Evolutionary conservation across 164 flowering plant species (phyloP), one percentile per base, ranked within the genome.

Genomic region (Vitis riparia): DNA sequence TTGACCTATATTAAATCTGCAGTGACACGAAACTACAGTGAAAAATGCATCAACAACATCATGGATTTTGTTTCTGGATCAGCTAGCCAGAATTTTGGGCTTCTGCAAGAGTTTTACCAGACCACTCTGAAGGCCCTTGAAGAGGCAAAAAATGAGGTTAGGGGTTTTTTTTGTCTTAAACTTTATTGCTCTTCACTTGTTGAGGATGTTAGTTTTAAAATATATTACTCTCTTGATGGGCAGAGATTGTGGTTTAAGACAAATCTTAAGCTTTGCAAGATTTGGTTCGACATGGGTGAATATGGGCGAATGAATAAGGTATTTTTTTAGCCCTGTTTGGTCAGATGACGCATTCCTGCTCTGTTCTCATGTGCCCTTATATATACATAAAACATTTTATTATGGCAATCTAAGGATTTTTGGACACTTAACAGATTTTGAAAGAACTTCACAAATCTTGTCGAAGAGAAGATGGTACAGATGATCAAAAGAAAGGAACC

Each of bases 211-310:
- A 6, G 23, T 64, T 48, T n/a, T 62, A 61, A 10, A 61, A 15
- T 53, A 30, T 19, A 32, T 23, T 13, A 7, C 49, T 63, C 12
- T 57, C 27, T 68, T 77, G 44, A 64, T 66, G 14, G 76, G 77
- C 91, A 93, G 99, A 91, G 99, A 69, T 81, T 96, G n/a, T 96
- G 99, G 99, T 96, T 96, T 71, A 96, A 96, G 81, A 93, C 98
- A 65, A 96, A 96, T 86, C 89, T 96, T 48, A 94, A 94, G 85
- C 91, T 94, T 49, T 94, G 98, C 83, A 94, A 94, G 78, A 94
- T 94, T 64, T 94, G 95, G 95, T 94, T 92, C 77, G 98, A 96
- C 78, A 89, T 93, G 88, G 97, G 97, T 67, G 99, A 96, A 81
- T 96, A 96, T 78, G 97, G 98, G 63, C 83, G 98, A 68, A 96